Conservation (phyloP, 768 basidiomycete genomes). For the Crassisporium funariophilum region DNA sequence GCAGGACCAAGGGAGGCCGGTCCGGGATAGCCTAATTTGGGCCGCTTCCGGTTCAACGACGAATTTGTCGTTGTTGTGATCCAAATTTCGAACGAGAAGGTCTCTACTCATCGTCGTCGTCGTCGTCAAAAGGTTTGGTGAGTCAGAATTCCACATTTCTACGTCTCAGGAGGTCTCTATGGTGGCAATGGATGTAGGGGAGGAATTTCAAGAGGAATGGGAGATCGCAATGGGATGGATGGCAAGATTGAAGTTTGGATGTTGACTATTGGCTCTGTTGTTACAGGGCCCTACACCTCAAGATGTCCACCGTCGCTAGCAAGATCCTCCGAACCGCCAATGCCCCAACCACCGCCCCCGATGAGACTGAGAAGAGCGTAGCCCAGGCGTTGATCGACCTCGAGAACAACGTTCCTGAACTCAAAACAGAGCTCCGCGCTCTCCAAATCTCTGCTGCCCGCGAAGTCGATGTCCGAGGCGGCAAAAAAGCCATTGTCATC, state of each 20-base stretch:
- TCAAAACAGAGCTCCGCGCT: constrained; percentile 93
- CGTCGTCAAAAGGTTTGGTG: constrained; percentile 70
- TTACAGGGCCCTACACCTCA: constrained; percentile 40
- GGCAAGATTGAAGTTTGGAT: constrained; percentile 39
- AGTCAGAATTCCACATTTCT: constrained; percentile 46
- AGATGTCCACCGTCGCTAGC: constrained; percentile 72
- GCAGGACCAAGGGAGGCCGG: constrained; percentile 3
- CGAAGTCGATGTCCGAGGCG: constrained; percentile 98
- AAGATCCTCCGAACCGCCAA: constrained; percentile 98
- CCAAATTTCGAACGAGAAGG: constrained; percentile 33
- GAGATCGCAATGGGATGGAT: constrained; percentile 57
- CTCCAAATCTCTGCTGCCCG: constrained; percentile 98
- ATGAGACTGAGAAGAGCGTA: constrained; percentile 88
- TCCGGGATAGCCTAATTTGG: not conserved
- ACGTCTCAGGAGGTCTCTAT: constrained; percentile 23
- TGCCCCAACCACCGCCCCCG: constrained; percentile 85
- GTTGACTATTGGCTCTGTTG: constrained; percentile 44
- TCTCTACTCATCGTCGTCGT: constrained; percentile 43
- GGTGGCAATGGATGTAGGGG: constrained; percentile 23
- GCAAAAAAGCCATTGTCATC: constrained; percentile 98
- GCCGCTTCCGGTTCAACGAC: constrained; percentile 6
- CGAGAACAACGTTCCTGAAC: constrained; percentile 97
- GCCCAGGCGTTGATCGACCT: constrained; percentile 97
- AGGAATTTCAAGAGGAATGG: constrained; percentile 25
- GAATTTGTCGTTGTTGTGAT: constrained; percentile 37